Evolutionary conservation across 2,329 filamentous ascomycete genomes (phyloP), one percentile per base, ranked within the genome.

Genomic region (Boeremia exigua): DNA sequence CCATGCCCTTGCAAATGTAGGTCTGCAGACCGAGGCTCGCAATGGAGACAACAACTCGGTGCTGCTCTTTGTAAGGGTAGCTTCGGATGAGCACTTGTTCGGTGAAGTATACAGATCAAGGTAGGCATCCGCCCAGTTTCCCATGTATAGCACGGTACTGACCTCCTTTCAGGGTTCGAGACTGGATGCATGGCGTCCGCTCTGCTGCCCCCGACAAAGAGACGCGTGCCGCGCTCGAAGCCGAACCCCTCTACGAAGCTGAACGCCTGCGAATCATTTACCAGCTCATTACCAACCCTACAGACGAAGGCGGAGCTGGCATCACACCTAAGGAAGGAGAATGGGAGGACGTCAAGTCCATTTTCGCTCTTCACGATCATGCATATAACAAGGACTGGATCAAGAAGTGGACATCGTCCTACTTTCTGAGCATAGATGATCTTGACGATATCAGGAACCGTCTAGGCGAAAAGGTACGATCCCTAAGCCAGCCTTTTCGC

Each of bases 171-270:
- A 90, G 95, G 61, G 88, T 97, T 15, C 90, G 92, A 72, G 95
- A 98, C 77, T 99, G 93, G 92, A 86, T 98, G 30, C 89, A 95
- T 72, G 92, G 93, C 48, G 89, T 97, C 50, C 88, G 92, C 60
- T 84, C 90, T 45, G 84, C 86, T 17, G 87, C 92, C 32, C 94
- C 94, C 0, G 84, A 87, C 52, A 88, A 87, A 69, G 87, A 96
- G 63, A 86, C 91, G 15, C 79, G 84, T 43, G 81, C 86, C 56
- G 84, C 88, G 12, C 84, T 96, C 48, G 80, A 87, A 55, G 79
- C 85, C 14, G 89, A 96, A 63, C 90, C 92, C 1, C 83, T 97
- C 54, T 91, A 88, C 34, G 91, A 96, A 71, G 91, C 94, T 19
- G 95, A 99, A 79, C 85, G 93, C 42, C 84, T 96, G 39, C 87